Base-by-base conservation (phyloP, 208 protist genomes). In the Vickermania ingenoplastis region DNA sequence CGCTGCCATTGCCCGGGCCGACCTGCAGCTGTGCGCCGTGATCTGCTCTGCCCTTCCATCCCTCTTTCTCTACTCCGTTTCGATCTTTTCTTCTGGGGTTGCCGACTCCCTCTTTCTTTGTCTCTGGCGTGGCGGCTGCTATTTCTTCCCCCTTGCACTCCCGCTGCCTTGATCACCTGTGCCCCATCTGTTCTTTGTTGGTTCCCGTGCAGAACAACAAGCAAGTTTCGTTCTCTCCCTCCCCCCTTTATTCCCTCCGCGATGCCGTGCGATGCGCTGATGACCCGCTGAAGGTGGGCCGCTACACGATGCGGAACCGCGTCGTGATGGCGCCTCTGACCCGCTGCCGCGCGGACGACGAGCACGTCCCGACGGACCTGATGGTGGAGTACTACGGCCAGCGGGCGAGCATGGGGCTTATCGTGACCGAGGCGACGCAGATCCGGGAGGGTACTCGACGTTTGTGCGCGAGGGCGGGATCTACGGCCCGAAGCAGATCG, bases 271-370 rank as follows among this genome's bases (percentile, higher is more conserved):
- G 56, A 70, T 11, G 61, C 53, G 14, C 52, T 86, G 49, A 51
- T 83, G 45, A 31, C 63, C 65, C 75, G 21, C 67, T 83, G 4
- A 24, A 50, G 29, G 51, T 88, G 21, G 81, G 77, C 13, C 27
- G 52, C 1, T 14, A 58, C 30, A 61, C 65, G 17, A 61, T 84
- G 59, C 26, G 29, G 5, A 84, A 91, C 59, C 74, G 84, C 29
- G 67, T 89, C 24, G 63, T 77, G 23, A 70, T 91, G 66, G 65
- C 84, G 11, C 81, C 84, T 11, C 67, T 91, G 48, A 91, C 84
- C 13, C 81, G 84, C 56, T 65, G 65, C 58, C 71, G 81, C 29
- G 78, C 75, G 3, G 62, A 67, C 31, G 57, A 59, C 31, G 45
- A 70, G 4, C 77, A 83, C 59, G 60, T 79, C 17, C 73, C 77